Conservation (phyloP, 768 basidiomycete species). For the Leccinum barrowsii region DNA sequence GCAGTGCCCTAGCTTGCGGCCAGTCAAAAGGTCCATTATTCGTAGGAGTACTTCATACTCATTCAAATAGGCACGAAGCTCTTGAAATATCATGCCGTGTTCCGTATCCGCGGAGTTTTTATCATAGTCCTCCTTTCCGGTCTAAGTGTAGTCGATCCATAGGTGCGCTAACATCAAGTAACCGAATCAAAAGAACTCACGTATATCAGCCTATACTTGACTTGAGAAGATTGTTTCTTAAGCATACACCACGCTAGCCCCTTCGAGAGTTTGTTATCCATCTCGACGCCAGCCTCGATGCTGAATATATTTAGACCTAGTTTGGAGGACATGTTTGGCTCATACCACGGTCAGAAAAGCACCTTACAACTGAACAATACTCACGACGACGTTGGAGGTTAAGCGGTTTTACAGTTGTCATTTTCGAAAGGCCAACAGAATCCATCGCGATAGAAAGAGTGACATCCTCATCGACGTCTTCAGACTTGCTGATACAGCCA, state of each 20-base stretch:
- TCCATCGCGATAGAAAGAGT: constrained; percentile 47
- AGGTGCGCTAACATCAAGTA: too few relatives aligned
- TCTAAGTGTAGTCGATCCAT: background rate
- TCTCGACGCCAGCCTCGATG: constrained; percentile 3
- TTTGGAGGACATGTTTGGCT: background rate
- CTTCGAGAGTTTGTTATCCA: background rate
- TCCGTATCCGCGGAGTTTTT: background rate
- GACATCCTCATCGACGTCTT: constrained; percentile 46
- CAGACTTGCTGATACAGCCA: constrained; percentile 56
- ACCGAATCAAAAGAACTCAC: background rate
- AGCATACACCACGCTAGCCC: background rate
- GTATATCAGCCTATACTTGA: constrained; percentile 10
- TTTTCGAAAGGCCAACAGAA: constrained; percentile 43
- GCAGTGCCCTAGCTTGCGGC: constrained; percentile 45
- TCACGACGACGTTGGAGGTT: constrained; percentile 49
- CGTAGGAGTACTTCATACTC: constrained; percentile 5
- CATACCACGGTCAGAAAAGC: too few relatives aligned
- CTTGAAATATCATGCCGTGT: background rate
- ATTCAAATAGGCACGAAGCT: constrained; percentile 7
- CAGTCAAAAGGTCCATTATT: background rate
- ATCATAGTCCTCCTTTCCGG: constrained; percentile 7
- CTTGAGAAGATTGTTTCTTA: background rate
- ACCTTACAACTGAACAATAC: too few relatives aligned
- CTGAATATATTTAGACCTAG: constrained; percentile 28
- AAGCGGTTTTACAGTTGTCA: constrained; percentile 50